These are phyloP conservation scores for Cercophora scortea DNA, from an alignment of 495 filamentous ascomycete species.

Conservation along the genomic window DNA sequence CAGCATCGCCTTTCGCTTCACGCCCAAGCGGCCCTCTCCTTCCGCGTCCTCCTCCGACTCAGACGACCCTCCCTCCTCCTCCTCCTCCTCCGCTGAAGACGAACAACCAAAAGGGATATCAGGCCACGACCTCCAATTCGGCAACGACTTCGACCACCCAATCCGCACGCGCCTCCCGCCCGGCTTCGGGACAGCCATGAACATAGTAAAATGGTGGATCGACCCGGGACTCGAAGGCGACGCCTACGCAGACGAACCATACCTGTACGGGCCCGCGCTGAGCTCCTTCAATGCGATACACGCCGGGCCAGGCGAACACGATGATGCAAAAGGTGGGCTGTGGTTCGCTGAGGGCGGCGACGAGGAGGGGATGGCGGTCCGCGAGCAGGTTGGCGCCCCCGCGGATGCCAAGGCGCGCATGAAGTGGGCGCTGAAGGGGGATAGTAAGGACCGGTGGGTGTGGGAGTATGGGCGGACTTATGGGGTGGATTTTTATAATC, in stretches of 20 bases:
- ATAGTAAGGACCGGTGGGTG: slow-evolving; percentile 39
- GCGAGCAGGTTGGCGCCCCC: slow-evolving; percentile 43
- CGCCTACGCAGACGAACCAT: slow-evolving; percentile 75
- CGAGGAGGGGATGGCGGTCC: slow-evolving; percentile 45
- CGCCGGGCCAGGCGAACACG: slow-evolving; percentile 46
- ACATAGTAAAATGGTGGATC: slow-evolving; percentile 74
- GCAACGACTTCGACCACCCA: slow-evolving; percentile 86
- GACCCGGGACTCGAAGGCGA: slow-evolving; percentile 87
- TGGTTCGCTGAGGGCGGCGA: slow-evolving; percentile 65
- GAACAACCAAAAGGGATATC: slow-evolving; percentile 37
- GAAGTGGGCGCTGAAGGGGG: slow-evolving; percentile 53
- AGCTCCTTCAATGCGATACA: slow-evolving; percentile 66
- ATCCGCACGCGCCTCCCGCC: slow-evolving; percentile 80
- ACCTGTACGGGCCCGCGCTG: slow-evolving; percentile 70
- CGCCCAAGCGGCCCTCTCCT: slow-evolving; percentile 44
- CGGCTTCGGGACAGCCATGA: slow-evolving; percentile 73
- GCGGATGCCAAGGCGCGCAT: slow-evolving; percentile 45
- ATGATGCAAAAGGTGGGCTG: slow-evolving; percentile 37
- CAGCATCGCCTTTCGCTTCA: slow-evolving; percentile 68
- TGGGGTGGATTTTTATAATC: slow-evolving; percentile 79
- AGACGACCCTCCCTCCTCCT: not conserved
- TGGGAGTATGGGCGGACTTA: slow-evolving; percentile 52
- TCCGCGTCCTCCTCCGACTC: not conserved
- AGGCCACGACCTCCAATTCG: slow-evolving; percentile 72
- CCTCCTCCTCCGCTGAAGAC: not conserved